phyloP scores from a whole-genome alignment of 352 stramenopile species.

The Phytophthora pisi region DNA sequence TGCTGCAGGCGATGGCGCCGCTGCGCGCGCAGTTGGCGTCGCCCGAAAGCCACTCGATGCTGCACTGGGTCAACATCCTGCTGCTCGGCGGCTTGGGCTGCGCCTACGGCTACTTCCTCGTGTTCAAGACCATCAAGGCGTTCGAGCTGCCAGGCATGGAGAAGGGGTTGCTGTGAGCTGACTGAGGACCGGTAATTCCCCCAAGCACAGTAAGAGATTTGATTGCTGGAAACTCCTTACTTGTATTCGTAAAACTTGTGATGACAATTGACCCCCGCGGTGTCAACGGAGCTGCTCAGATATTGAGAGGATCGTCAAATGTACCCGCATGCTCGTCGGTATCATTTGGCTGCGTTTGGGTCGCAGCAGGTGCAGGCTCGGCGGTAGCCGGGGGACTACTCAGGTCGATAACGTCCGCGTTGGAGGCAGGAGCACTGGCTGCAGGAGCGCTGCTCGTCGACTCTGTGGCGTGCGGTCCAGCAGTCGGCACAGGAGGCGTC shows the following conservation, averaged over 20 bases:
- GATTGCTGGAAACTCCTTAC: constrained; percentile 12
- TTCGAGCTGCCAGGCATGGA: constrained; percentile 80
- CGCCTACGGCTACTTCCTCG: constrained; percentile 85
- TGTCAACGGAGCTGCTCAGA: constrained; percentile 23
- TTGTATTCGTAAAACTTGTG: constrained; percentile 20
- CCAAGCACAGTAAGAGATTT: constrained; percentile 7
- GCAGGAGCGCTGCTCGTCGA: constrained; percentile 2
- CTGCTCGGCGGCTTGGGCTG: constrained; percentile 65
- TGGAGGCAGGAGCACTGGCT: background rate
- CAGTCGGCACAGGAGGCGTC: constrained; percentile 4
- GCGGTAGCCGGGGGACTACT: constrained; percentile 9
- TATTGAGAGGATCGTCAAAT: constrained; percentile 36
- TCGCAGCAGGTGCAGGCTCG: constrained; percentile 5
- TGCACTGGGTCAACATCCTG: constrained; percentile 87
- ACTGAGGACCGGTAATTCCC: background rate
- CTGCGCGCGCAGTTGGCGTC: constrained; percentile 74
- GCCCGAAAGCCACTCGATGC: constrained; percentile 76
- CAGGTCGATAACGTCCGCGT: constrained; percentile 13
- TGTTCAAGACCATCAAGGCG: constrained; percentile 89
- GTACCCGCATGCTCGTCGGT: constrained; percentile 24
- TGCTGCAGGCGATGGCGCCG: constrained; percentile 73
- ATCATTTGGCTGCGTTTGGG: constrained; percentile 9
- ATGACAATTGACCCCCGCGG: constrained; percentile 16
- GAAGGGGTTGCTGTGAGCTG: constrained; percentile 53
- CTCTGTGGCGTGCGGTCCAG: constrained; percentile 1